phyloP scores from a whole-genome alignment of 2,329 filamentous ascomycete genomes.

The Exophiala phaeomuriformis region DNA sequence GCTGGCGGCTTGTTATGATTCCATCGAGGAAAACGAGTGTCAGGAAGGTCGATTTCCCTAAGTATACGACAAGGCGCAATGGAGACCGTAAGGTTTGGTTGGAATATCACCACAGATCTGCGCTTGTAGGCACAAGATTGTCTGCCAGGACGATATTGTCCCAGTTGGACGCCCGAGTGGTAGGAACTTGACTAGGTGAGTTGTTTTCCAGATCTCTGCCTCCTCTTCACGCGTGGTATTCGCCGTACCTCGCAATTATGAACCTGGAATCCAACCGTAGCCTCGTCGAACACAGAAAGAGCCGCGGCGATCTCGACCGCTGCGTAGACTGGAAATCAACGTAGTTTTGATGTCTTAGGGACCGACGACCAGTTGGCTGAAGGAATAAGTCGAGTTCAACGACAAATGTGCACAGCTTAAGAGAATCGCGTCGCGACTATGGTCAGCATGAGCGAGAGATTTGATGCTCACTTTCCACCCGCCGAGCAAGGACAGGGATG shows the following conservation, averaged over 20 bases:
- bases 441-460: slow-evolving; percentile 5
- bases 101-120: slow-evolving; percentile 5
- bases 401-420: slow-evolving; percentile 2
- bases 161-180: too few relatives aligned
- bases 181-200: too few relatives aligned
- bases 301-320: too few relatives aligned
- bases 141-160: too few relatives aligned
- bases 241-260: too few relatives aligned
- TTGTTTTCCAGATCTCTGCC: too few relatives aligned
- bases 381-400: slow-evolving; percentile 7
- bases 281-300: too few relatives aligned
- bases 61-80: not conserved
- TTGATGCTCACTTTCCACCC: slow-evolving; percentile 1
- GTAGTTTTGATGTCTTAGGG: slow-evolving; percentile 4
- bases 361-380: slow-evolving; percentile 2
- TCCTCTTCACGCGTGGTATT: too few relatives aligned
- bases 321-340: slow-evolving; percentile 7
- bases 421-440: slow-evolving; percentile 6
- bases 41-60: not conserved
- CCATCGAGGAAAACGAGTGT: slow-evolving; percentile 8
- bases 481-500: slow-evolving; percentile 7
- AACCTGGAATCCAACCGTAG: too few relatives aligned
- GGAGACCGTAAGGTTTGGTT: not conserved
- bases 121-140: too few relatives aligned
- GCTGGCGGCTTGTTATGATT: slow-evolving; percentile 3